These are phyloP conservation scores for Cicer pinnatifidum DNA, from an alignment of 306 rosid genomes.

Conservation along the genomic window DNA sequence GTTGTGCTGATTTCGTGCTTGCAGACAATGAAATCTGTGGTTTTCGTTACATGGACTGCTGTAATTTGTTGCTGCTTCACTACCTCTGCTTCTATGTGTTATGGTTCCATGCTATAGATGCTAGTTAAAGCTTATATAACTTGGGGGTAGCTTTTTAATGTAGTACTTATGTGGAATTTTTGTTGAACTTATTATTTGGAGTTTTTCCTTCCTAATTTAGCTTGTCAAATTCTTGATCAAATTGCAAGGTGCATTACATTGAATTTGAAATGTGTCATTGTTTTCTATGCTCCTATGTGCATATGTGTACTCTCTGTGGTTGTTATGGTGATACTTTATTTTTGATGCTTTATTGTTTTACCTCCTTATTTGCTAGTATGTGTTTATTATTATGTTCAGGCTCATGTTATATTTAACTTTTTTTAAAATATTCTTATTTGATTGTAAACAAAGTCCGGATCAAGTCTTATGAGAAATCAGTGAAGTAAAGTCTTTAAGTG, in stretches of 20 bases:
- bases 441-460: slow-evolving; percentile 5
- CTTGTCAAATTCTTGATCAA: slow-evolving; percentile 34
- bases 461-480: background rate
- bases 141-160: slow-evolving; percentile 52
- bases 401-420: background rate
- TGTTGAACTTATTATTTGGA: slow-evolving; percentile 43
- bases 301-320: slow-evolving; percentile 40
- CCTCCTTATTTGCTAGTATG: background rate
- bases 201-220: slow-evolving; percentile 23
- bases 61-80: slow-evolving; percentile 83
- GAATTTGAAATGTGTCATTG: slow-evolving; percentile 31
- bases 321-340: slow-evolving; percentile 27
- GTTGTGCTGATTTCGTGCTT: slow-evolving; percentile 83
- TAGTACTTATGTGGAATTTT: slow-evolving; percentile 52
- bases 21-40: slow-evolving; percentile 83
- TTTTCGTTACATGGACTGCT: slow-evolving; percentile 78
- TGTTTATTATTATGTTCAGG: slow-evolving; percentile 22
- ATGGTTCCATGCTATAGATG: slow-evolving; percentile 52
- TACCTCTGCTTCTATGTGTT: slow-evolving; percentile 67
- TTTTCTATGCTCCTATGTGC: slow-evolving; percentile 40
- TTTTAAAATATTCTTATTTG: slow-evolving; percentile 13
- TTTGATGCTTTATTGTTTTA: slow-evolving; percentile 27
- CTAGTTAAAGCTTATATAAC: slow-evolving; percentile 53
- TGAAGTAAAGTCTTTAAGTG: slow-evolving; percentile 14
- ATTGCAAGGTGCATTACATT: slow-evolving; percentile 47